phyloP scores from a whole-genome alignment of 306 rosid species.

The Begonia loranthoides region DNA sequence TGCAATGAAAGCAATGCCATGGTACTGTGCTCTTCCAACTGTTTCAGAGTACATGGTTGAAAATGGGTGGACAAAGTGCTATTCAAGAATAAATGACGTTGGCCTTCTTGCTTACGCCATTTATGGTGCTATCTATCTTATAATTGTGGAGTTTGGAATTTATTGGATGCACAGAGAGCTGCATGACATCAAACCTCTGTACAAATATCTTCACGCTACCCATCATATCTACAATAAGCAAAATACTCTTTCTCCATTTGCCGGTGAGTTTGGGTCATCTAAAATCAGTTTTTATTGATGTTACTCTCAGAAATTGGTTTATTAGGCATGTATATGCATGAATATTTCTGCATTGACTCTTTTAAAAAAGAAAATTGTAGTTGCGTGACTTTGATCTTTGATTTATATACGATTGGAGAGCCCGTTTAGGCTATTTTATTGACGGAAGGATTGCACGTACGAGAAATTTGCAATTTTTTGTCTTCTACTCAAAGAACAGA shows the following conservation, averaged over 20 bases:
- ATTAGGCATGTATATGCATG: too few relatives aligned
- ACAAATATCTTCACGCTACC: slow-evolving; percentile 77
- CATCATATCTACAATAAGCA: slow-evolving; percentile 94
- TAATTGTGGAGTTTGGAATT: slow-evolving; percentile 69
- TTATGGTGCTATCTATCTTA: slow-evolving; percentile 40
- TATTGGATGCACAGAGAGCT: slow-evolving; percentile 93
- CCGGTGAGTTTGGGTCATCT: slow-evolving; percentile 33
- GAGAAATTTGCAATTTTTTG: too few relatives aligned
- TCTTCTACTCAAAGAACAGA: too few relatives aligned
- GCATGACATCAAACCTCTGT: slow-evolving; percentile 91
- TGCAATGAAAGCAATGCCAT: slow-evolving; percentile 89
- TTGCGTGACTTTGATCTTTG: too few relatives aligned
- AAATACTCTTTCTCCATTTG: slow-evolving; percentile 90
- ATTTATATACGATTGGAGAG: too few relatives aligned
- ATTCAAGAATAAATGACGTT: slow-evolving; percentile 44
- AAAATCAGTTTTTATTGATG: slow-evolving; percentile 1
- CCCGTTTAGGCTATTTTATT: too few relatives aligned
- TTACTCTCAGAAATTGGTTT: too few relatives aligned
- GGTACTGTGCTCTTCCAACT: slow-evolving; percentile 60
- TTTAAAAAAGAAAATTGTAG: too few relatives aligned
- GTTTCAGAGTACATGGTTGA: slow-evolving; percentile 67
- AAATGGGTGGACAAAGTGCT: slow-evolving; percentile 67
- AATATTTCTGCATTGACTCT: too few relatives aligned
- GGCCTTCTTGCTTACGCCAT: slow-evolving; percentile 42
- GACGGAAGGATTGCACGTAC: too few relatives aligned